Evolutionary conservation across 192 early-diverging fungal genomes (phyloP), one percentile per base, ranked within the genome.

Genomic region (Umbelopsis isabellina): DNA sequence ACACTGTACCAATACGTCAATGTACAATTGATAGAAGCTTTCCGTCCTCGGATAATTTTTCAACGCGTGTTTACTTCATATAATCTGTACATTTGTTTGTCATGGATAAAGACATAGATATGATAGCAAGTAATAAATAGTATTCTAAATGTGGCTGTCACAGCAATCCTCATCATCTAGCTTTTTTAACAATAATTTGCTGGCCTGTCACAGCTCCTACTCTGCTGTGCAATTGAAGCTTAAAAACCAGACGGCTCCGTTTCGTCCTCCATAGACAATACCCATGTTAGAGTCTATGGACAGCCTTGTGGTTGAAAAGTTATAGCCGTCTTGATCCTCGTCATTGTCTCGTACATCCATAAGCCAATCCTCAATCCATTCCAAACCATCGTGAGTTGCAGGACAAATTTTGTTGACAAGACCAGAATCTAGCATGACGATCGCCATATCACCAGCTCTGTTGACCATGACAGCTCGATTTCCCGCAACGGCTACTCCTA

Each of bases 311-410:
- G 68, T 30, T 13, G 73, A 50, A 73, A 78, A 73, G 30, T 78
- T 61, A 46, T 78, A 78, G 8, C 76, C 76, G 70, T 78, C 76
- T 11, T 68, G 69, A 15, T 70, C 47, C 37, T 72, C 68, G 53
- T 78, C 76, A 35, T 73, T 72, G 3, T 73, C 71, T 23, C 72
- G 52, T 9, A 20, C 30, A 61, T 67, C 45, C 13, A 23, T 6
- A 47, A 49, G 18, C 45, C 48, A 30, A 4, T 15, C 37, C 21
- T 78, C 68, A 10, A 78, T 72, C 76, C 76, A 78, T 35, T 47
- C 48, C 9, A 46, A 37, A 20, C 50, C 7, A 6, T 27, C 30
- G 4, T n/a, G 1, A 23, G 11, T 20, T 8, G 55, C 23, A 21
- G 53, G 55, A 35, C 37, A 0, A 72, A 64, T 23, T 52, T 45